phyloP scores from a whole-genome alignment of 768 basidiomycete genomes.

The Trametes coccinea region DNA sequence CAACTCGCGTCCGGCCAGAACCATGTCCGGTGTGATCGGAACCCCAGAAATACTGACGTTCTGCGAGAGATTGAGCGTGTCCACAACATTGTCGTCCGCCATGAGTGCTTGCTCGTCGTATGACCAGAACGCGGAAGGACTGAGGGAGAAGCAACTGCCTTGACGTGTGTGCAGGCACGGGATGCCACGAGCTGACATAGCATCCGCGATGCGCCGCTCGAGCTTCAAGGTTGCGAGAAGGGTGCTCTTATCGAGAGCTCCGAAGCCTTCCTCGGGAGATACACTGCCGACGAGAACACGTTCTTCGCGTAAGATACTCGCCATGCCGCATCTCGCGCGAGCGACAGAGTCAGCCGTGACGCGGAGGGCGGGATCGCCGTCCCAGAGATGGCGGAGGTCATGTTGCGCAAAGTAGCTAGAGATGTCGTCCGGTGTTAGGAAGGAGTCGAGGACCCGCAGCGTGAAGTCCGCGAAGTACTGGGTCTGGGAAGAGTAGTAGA shows the following conservation, averaged over 20 bases:
- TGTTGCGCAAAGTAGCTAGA: constrained; percentile 55
- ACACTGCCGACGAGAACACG: constrained; percentile 69
- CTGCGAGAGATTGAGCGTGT: constrained; percentile 52
- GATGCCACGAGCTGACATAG: constrained; percentile 40
- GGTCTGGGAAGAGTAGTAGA: constrained; percentile 75
- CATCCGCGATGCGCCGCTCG: constrained; percentile 55
- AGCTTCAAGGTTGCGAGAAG: constrained; percentile 65
- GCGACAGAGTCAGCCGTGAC: constrained; percentile 70
- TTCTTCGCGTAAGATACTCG: constrained; percentile 74
- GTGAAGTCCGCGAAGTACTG: constrained; percentile 55
- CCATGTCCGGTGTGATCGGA: constrained; percentile 70
- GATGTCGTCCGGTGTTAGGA: constrained; percentile 53
- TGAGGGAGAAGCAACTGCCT: constrained; percentile 66
- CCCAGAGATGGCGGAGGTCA: constrained; percentile 75
- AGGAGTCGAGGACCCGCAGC: constrained; percentile 60
- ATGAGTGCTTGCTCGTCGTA: constrained; percentile 55
- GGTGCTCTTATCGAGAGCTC: constrained; percentile 60
- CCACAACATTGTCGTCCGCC: constrained; percentile 56
- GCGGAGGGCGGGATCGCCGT: constrained; percentile 60
- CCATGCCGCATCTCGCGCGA: constrained; percentile 68
- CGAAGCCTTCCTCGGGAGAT: constrained; percentile 35
- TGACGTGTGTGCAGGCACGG: constrained; percentile 56
- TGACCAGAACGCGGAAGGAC: constrained; percentile 76
- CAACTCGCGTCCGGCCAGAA: constrained; percentile 67
- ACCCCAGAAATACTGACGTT: constrained; percentile 66